These are phyloP conservation scores for Diplotaxis tenuifolia DNA, from an alignment of 345 rosid species.

Conservation along the genomic window DNA sequence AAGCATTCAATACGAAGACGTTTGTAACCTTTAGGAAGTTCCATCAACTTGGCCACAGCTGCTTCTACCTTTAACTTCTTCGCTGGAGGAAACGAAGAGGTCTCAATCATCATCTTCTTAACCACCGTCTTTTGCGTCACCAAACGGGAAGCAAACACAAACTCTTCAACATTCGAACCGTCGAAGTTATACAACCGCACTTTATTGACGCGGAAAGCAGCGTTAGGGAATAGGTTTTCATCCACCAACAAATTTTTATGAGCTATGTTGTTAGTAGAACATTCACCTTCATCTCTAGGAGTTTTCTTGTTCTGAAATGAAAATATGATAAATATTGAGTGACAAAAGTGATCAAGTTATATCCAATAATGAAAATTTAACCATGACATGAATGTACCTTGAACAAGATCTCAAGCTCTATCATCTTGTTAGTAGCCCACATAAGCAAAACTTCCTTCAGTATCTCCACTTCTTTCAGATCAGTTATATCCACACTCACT, in stretches of 20 bases:
- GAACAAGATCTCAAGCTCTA: constrained; percentile 17
- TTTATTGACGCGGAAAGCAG: background rate
- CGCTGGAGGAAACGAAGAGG: background rate
- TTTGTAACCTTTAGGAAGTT: background rate
- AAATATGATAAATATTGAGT: background rate
- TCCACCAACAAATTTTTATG: background rate
- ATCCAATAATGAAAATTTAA: background rate
- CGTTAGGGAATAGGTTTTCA: background rate
- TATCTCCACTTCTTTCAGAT: constrained; percentile 19
- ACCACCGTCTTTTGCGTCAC: constrained; percentile 11
- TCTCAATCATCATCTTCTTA: constrained; percentile 10
- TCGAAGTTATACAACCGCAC: constrained; percentile 8
- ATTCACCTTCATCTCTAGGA: constrained; percentile 2
- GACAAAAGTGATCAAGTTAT: background rate
- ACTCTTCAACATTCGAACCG: background rate
- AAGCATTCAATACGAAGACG: background rate
- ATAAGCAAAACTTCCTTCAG: constrained; percentile 9
- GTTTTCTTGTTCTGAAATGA: background rate
- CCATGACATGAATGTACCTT: constrained; percentile 15
- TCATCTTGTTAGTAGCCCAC: background rate
- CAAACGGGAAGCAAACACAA: constrained; percentile 15
- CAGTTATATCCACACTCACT: background rate
- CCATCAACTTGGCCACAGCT: background rate
- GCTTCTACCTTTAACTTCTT: background rate
- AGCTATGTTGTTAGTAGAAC: background rate